Conservation (phyloP, 2,329 filamentous ascomycete species). For the Pseudogymnoascus sp. region DNA sequence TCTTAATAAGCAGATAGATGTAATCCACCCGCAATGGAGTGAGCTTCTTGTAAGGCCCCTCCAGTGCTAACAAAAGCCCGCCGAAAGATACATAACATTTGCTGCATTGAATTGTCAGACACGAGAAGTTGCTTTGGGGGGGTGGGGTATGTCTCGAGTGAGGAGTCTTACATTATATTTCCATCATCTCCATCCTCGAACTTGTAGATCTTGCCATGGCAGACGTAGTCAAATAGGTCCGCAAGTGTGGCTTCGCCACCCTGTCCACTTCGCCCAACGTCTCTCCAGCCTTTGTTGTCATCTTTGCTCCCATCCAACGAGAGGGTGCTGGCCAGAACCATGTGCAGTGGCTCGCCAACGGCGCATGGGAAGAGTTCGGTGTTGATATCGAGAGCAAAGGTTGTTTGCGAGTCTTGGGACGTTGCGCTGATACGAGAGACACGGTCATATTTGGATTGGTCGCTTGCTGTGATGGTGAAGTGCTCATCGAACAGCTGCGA, state of each 20-base stretch:
- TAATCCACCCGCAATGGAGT: slow-evolving; percentile 87
- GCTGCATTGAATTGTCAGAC: slow-evolving; percentile 40
- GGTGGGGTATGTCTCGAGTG: slow-evolving; percentile 6
- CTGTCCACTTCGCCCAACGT: slow-evolving; percentile 50
- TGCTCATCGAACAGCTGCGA: slow-evolving; percentile 89
- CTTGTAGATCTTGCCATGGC: slow-evolving; percentile 80
- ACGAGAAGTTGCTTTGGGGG: not conserved
- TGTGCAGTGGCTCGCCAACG: slow-evolving; percentile 67
- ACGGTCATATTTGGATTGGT: slow-evolving; percentile 89
- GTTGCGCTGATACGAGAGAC: slow-evolving; percentile 78
- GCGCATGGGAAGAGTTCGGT: slow-evolving; percentile 78
- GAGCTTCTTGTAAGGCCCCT: slow-evolving; percentile 93
- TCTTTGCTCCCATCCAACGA: slow-evolving; percentile 79
- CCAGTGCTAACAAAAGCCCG: slow-evolving; percentile 79
- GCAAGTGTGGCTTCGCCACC: slow-evolving; percentile 55
- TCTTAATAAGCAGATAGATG: slow-evolving; percentile 89
- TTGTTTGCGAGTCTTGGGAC: slow-evolving; percentile 65
- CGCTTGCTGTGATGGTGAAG: slow-evolving; percentile 73
- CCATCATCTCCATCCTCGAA: slow-evolving; percentile 74
- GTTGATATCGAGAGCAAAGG: slow-evolving; percentile 87
- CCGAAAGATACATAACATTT: slow-evolving; percentile 94
- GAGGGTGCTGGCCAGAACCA: slow-evolving; percentile 79
- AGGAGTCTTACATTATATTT: slow-evolving; percentile 69
- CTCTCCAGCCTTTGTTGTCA: slow-evolving; percentile 74
- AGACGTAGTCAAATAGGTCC: slow-evolving; percentile 82